Conservation (phyloP, 2,329 filamentous ascomycete genomes). For the Xylariaceae sp. region DNA sequence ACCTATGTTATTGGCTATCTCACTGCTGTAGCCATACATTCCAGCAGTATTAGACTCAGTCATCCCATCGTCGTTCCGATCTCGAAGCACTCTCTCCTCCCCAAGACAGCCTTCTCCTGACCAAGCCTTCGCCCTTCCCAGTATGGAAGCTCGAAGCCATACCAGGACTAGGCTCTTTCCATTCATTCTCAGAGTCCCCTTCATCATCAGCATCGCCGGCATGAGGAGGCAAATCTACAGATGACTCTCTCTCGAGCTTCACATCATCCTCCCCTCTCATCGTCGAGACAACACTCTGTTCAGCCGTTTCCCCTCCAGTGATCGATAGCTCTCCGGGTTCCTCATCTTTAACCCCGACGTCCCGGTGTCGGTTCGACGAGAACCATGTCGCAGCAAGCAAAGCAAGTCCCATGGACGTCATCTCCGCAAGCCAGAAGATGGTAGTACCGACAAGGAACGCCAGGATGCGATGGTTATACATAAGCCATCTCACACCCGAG, state of each 20-base stretch:
- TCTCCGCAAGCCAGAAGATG: slow-evolving; percentile 71
- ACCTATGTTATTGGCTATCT: not conserved
- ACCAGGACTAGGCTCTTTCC: slow-evolving; percentile 18
- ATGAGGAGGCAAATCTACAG: slow-evolving; percentile 12
- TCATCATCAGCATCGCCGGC: slow-evolving; percentile 27
- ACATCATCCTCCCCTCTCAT: slow-evolving; percentile 18
- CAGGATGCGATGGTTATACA: slow-evolving; percentile 75
- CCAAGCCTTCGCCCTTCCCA: slow-evolving; percentile 14
- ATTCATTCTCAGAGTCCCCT: slow-evolving; percentile 23
- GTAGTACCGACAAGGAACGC: slow-evolving; percentile 63
- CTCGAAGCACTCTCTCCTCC: slow-evolving; percentile 15
- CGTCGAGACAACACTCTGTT: not conserved
- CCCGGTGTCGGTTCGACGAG: slow-evolving; percentile 26
- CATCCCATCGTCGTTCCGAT: not conserved
- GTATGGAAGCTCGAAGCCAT: slow-evolving; percentile 17
- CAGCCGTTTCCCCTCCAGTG: not conserved
- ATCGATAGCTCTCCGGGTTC: not conserved
- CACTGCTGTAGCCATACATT: not conserved
- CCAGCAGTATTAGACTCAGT: not conserved
- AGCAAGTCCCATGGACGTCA: slow-evolving; percentile 58
- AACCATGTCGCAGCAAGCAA: slow-evolving; percentile 52
- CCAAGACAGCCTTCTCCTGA: slow-evolving; percentile 23
- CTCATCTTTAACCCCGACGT: not conserved
- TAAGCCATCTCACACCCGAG: slow-evolving; percentile 71
- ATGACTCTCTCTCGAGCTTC: slow-evolving; percentile 11